Base-by-base conservation (phyloP, 192 early-diverging fungal species). In the Backusella tuberculispora region DNA sequence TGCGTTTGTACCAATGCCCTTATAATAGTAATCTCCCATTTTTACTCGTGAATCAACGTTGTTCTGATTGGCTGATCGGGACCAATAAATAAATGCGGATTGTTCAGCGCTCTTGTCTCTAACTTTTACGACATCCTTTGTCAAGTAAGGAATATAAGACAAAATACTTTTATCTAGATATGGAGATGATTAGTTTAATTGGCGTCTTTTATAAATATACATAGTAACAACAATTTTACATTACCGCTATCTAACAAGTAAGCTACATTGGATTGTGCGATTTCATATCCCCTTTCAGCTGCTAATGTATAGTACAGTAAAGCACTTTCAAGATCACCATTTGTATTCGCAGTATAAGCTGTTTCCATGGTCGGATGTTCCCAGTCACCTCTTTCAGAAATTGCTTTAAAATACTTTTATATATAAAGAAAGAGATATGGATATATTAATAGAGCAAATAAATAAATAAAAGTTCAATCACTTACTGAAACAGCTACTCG, bases 21-120 rank as follows among this genome's bases (percentile, higher is more conserved):
- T 84, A 75, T 86, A 98, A 74, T 95, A 96, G 81, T 96, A 93
- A 79, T 98, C 98, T 13, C 96, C 98, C 81, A 95, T 92, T 73
- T 96, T 95, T 19, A 96, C 90, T 14, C 95, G 85, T 43, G 96
- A 92, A 74, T 98, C 95, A 0, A 92, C 86, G 84, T 96, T 94
- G 45, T 91, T 89, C 71, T 97, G 96, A 74, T 96, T 98, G 8
- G 96, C 96, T 0, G 98, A 95, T 9, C 98, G 89, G 45, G 92
- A 96, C 96, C 96, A 99, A 75, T 96, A 92, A 17, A 90, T 88
- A 43, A 97, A 79, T 3, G 96, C 95, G 43, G 91, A 83, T 70
- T 89, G 85, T 45, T 90, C 72, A 17, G 53, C 73, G 4, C 65
- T 69, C 10, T 44, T 29, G 7, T 69, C 43, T 15, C 44, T 4